Percentiles rank a stretch among this genome's conserved stretches.
Evolutionary conservation across 805 yeast genomes (phyloP).

Genomic region (Yamadazyma kitorensis): DNA sequence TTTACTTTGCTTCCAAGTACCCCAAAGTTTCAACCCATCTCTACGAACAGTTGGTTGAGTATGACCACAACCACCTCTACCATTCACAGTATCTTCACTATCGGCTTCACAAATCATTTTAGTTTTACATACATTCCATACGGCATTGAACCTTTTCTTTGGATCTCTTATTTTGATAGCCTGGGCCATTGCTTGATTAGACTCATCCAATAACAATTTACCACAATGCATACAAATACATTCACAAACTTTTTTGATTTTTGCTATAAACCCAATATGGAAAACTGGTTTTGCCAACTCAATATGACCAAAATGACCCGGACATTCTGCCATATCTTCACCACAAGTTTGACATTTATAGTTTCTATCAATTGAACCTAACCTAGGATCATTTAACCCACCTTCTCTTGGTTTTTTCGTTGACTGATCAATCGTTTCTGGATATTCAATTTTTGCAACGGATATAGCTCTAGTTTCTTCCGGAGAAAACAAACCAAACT

Average conservation of each 20-base stretch:
- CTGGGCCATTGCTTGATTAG: slow-evolving; percentile 77
- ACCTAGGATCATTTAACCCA: slow-evolving; percentile 94
- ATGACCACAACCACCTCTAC: slow-evolving; percentile 98
- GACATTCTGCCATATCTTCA: slow-evolving; percentile 98
- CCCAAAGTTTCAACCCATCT: slow-evolving; percentile 94
- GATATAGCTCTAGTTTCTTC: slow-evolving; percentile 95
- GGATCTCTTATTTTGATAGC: slow-evolving; percentile 90
- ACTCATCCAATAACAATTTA: slow-evolving; percentile 82
- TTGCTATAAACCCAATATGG: slow-evolving; percentile 94
- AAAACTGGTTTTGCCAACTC: slow-evolving; percentile 98
- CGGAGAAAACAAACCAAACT: slow-evolving; percentile 96
- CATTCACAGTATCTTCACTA: slow-evolving; percentile 39
- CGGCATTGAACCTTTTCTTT: slow-evolving; percentile 93
- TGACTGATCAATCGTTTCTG: slow-evolving; percentile 99
- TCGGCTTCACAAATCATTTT: slow-evolving; percentile 93
- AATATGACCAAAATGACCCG: slow-evolving; percentile 99
- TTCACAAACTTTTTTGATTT: slow-evolving; percentile 92
- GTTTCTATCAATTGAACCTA: slow-evolving; percentile 96
- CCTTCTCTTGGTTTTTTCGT: slow-evolving; percentile 94
- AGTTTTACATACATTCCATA: slow-evolving; percentile 88
- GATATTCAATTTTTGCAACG: slow-evolving; percentile 96
- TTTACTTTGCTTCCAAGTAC: slow-evolving; percentile 95
- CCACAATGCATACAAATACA: slow-evolving; percentile 99
- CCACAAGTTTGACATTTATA: slow-evolving; percentile 99
- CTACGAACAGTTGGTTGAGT: slow-evolving; percentile 93